These are phyloP conservation scores for Mycotypha africana DNA, from an alignment of 371 early-diverging fungal genomes.

Conservation along the genomic window DNA sequence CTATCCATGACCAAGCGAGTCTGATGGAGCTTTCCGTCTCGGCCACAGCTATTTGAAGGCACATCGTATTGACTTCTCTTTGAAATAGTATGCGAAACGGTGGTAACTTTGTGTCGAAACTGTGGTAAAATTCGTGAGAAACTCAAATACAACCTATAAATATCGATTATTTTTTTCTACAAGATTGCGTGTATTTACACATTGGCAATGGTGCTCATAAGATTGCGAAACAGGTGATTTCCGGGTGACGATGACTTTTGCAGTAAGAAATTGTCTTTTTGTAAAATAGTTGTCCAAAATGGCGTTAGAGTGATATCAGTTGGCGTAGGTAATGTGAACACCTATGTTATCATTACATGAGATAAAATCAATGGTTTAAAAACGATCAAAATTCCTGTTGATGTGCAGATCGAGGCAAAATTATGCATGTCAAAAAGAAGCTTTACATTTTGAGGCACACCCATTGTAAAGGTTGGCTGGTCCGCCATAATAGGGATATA, in stretches of 20 bases:
- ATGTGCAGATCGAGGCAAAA: no score
- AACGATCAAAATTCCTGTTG: no score
- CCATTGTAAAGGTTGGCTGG: constrained; percentile 4
- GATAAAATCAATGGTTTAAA: no score
- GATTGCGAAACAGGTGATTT: constrained; percentile 37
- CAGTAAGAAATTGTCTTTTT: constrained; percentile 58
- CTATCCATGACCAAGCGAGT: constrained; percentile 89
- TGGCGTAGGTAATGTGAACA: constrained; percentile 28
- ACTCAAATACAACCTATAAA: no score
- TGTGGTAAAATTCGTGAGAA: constrained; percentile 4
- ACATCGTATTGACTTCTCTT: constrained; percentile 42
- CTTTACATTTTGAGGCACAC: constrained; percentile 17
- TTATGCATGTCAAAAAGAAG: no score
- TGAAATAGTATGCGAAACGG: constrained; percentile 87
- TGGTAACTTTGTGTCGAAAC: constrained; percentile 90
- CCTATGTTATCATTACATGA: no score
- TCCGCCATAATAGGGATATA: no score
- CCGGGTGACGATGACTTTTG: constrained; percentile 58
- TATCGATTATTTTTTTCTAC: neutral
- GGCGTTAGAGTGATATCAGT: constrained; percentile 27
- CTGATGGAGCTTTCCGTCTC: constrained; percentile 77
- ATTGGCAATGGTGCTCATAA: constrained; percentile 74
- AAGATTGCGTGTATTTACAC: constrained; percentile 36
- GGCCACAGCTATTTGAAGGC: constrained; percentile 63
- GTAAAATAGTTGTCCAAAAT: constrained; percentile 55